These are phyloP conservation scores for Rhodotorula sp. DNA, from an alignment of 1,284 basidiomycete species.

Conservation along the genomic window DNA sequence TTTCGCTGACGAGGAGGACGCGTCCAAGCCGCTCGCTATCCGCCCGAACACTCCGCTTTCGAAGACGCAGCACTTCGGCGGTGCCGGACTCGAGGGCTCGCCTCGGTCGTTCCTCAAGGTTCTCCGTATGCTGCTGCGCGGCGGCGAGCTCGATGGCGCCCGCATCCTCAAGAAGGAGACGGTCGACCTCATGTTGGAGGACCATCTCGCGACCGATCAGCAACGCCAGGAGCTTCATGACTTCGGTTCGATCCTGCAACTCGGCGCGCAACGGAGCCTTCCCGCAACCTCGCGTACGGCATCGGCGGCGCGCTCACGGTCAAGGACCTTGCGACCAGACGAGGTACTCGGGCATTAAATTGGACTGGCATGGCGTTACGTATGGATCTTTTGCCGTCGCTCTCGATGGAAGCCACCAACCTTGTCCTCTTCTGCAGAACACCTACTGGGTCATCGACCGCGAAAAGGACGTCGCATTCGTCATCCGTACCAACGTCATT, in stretches of 20 bases:
- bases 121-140: constrained; percentile 21
- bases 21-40: background rate
- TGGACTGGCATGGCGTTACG: constrained; percentile 10
- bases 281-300: background rate
- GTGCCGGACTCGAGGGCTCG: constrained; percentile 21
- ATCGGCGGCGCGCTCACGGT: constrained; percentile 6
- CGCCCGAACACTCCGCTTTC: background rate
- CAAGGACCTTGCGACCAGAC: background rate
- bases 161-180: constrained; percentile 19
- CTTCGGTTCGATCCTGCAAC: background rate
- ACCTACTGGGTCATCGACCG: constrained; percentile 13
- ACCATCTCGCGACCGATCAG: background rate
- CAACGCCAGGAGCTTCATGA: background rate
- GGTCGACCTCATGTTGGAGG: constrained; percentile 28
- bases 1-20: background rate
- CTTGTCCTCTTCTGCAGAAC: background rate
- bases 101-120: constrained; percentile 24
- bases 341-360: background rate
- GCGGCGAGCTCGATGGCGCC: constrained; percentile 9
- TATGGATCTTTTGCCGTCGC: too few species aligned
- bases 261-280: background rate
- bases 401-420: too few species aligned
- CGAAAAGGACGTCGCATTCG: background rate
- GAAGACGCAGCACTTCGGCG: constrained; percentile 15
- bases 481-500: constrained; percentile 1